A percentile compares a stretch with the other conserved stretches of the same genome.
Conservation (phyloP, 1,284 basidiomycete species). For the Hypsizygus ulmarius region DNA sequence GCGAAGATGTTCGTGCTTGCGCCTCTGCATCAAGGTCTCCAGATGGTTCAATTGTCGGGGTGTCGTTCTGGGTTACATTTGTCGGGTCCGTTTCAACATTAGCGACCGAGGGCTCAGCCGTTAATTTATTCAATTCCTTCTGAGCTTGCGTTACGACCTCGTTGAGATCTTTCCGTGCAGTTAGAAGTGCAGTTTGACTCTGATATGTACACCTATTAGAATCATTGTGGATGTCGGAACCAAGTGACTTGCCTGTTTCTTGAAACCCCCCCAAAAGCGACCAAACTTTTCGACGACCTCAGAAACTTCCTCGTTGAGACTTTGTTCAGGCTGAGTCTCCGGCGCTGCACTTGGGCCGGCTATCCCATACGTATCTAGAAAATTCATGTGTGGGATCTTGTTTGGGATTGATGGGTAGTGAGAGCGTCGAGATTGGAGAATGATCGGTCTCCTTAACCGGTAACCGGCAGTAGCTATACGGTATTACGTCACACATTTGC, state of each 20-base stretch:
- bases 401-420: conserved; percentile 9
- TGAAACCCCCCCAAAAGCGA: conserved; percentile 85
- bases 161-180: conserved; percentile 74
- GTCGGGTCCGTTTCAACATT: conserved; percentile 6
- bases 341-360: conserved; percentile 41
- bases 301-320: conserved; percentile 81
- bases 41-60: not conserved
- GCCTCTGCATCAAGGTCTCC: conserved; percentile 1
- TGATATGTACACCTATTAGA: conserved; percentile 28
- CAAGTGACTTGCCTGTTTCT: conserved; percentile 67
- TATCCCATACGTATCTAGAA: conserved; percentile 66
- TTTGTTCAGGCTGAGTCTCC: conserved; percentile 47
- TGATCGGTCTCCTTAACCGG: not conserved
- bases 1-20: no score
- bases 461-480: no score
- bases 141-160: conserved; percentile 82
- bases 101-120: conserved; percentile 33
- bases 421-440: not conserved
- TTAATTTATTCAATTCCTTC: conserved; percentile 71
- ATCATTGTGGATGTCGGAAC: conserved; percentile 1
- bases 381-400: conserved; percentile 70
- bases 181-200: conserved; percentile 74
- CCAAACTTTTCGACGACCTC: conserved; percentile 85
- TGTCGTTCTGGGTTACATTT: not conserved
- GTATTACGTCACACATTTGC: no score